These are phyloP conservation scores for Coniferiporia sulphurascens DNA, from an alignment of 1,284 basidiomycete species.

Conservation along the genomic window DNA sequence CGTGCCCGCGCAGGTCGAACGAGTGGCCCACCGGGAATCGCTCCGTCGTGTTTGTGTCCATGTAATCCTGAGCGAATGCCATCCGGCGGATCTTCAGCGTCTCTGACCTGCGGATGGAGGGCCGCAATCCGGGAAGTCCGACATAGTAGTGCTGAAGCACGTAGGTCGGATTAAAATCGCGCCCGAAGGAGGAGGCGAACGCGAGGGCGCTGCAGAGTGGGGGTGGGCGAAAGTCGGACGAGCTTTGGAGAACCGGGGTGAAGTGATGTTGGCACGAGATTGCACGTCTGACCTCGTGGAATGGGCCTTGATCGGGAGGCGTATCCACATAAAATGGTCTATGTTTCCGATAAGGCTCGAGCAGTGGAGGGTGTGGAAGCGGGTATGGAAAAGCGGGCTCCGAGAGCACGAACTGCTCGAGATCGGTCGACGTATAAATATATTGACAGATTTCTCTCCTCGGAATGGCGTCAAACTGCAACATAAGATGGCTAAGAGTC, in stretches of 20 bases:
- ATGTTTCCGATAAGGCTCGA: background rate
- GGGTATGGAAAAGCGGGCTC: no score
- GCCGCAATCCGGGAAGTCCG: background rate
- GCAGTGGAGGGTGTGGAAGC: background rate
- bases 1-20: background rate
- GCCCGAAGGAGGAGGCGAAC: background rate
- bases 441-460: no score
- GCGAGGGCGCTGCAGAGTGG: background rate
- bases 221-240: background rate
- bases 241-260: background rate
- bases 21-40: background rate
- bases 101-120: no score
- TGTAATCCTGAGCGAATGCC: conserved; percentile 3
- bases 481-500: no score
- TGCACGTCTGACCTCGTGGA: background rate
- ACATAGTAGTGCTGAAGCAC: background rate
- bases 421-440: no score
- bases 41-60: background rate
- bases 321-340: background rate
- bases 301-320: background rate
- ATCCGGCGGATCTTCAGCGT: no score
- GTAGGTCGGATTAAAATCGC: conserved; percentile 2
- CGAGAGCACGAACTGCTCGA: no score
- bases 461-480: no score
- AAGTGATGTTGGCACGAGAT: background rate